Conservation (phyloP, 176 grass and related monocot species). For the Carex myosuroides region DNA sequence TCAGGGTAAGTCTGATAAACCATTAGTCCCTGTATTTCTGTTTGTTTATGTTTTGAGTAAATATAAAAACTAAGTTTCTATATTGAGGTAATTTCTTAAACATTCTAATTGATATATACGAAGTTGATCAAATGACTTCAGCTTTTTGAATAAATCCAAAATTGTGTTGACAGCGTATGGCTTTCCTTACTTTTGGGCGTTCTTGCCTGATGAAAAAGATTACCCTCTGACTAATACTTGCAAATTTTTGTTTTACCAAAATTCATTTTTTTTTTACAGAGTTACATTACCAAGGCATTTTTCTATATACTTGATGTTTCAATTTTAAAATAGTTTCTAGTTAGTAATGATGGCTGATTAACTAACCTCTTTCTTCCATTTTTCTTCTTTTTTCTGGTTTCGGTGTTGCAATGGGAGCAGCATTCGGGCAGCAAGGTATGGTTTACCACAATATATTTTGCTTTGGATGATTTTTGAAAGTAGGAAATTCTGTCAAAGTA, state of each 20-base stretch:
- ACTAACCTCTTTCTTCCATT: slow-evolving; percentile 34
- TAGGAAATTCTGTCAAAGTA: background rate
- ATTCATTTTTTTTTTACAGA: background rate
- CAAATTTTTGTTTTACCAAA: background rate
- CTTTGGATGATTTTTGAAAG: background rate
- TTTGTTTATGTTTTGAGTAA: background rate
- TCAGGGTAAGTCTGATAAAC: slow-evolving; percentile 52
- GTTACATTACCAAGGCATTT: background rate
- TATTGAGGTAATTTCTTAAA: background rate
- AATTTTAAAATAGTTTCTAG: slow-evolving; percentile 11
- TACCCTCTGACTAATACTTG: background rate
- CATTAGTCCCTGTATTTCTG: background rate
- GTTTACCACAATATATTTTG: slow-evolving; percentile 3
- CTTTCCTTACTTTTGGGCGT: background rate
- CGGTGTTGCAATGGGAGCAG: slow-evolving; percentile 36
- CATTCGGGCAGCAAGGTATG: slow-evolving; percentile 93
- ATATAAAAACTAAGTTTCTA: background rate
- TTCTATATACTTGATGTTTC: background rate
- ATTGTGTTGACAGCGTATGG: background rate
- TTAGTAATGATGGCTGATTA: slow-evolving; percentile 6
- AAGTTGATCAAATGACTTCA: background rate
- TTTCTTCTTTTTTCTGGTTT: slow-evolving; percentile 12
- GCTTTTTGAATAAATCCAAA: background rate
- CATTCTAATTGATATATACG: background rate
- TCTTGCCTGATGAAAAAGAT: background rate